Evolutionary conservation across 2,329 filamentous ascomycete genomes (phyloP), one percentile per base, ranked within the genome.

Genomic region (Thermothelomyces thermophilus): DNA sequence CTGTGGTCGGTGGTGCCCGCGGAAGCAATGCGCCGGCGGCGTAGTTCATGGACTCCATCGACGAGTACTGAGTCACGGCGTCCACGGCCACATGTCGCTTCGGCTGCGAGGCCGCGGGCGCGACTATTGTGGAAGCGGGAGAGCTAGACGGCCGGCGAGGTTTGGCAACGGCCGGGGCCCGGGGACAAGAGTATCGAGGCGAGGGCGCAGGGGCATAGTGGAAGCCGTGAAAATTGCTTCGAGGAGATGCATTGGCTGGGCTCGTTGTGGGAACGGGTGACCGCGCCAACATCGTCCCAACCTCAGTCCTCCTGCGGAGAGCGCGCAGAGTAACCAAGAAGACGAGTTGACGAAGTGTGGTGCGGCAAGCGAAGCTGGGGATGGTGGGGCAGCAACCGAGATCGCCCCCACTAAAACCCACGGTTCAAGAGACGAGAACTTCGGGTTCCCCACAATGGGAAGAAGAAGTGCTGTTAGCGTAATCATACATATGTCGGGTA

Each of bases 231-330:
- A 73, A 70, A 60, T 68, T 66, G 59, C 61, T 67, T 53, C 56
- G 41, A 54, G 76, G 74, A 44, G 76, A 79, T 62, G 73, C 70
- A 71, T 72, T 77, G 68, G 73, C 69, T 59, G 74, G 70, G 62
- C 67, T 66, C 63, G 73, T 64, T 63, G 73, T 64, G 62, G 74
- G 68, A 58, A 74, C 68, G 54, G 76, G 75, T 62, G 76, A 79
- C 63, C 75, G 76, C 66, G 75, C 77, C 73, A 80, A 73, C 77
- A 80, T 80, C 71, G 67, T 77, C 70, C 67, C 67, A 67, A 67
- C 66, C 67, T 68, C 73, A 73, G 33, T 76, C 65, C 67, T 75
- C 64, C 61, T 64, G 60, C 43, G 50, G 56, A 51, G 50, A 49
- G 55, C 48, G 50, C 46, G 52, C 33, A 34, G 31, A 42, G 24